Conservation (phyloP, 257 asterid genomes). For the Solanum chaucha region DNA sequence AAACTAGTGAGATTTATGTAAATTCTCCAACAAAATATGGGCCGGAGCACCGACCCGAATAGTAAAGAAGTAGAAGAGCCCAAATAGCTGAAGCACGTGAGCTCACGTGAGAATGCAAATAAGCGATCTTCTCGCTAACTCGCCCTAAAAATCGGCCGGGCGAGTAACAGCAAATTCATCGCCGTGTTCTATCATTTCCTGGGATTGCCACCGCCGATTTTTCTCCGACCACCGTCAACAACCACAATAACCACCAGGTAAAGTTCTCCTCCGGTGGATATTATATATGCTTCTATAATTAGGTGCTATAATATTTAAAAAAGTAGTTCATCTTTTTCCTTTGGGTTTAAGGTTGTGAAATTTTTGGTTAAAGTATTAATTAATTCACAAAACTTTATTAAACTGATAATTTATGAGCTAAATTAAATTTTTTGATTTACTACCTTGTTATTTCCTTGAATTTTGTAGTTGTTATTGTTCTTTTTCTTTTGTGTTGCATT, state of each 20-base stretch:
- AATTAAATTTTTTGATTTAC: background rate
- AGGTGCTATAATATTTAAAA: background rate
- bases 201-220: conserved; percentile 10
- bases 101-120: background rate
- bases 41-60: background rate
- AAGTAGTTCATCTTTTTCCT: background rate
- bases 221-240: conserved; percentile 3
- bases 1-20: too few relatives aligned
- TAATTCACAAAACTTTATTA: background rate
- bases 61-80: background rate
- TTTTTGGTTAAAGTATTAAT: background rate
- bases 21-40: background rate
- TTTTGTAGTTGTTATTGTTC: background rate
- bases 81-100: background rate
- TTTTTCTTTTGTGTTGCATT: background rate
- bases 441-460: background rate
- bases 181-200: conserved; percentile 28
- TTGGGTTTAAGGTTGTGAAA: background rate
- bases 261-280: background rate
- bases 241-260: background rate
- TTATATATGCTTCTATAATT: background rate
- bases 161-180: conserved; percentile 14
- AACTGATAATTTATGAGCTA: background rate
- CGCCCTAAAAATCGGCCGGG: conserved; percentile 4
- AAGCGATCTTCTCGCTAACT: conserved; percentile 1